A percentile compares a stretch with the other conserved stretches of the same genome.
phyloP scores from a whole-genome alignment of 768 basidiomycete genomes.

The Chalciporus pseudorubinellus region DNA sequence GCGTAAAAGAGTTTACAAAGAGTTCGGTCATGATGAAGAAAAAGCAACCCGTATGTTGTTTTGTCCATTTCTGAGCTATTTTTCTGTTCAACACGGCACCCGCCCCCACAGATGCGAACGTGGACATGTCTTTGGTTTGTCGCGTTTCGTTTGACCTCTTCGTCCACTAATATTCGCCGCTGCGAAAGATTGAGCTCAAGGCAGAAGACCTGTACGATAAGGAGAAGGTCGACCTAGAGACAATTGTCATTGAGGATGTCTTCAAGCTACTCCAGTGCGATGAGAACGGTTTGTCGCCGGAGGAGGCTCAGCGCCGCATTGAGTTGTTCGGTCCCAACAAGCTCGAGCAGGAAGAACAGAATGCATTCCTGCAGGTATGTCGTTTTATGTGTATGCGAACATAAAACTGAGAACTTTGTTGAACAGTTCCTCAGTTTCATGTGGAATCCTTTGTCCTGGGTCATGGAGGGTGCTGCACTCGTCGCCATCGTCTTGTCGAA shows the following conservation, averaged over 20 bases:
- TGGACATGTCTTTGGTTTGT: conserved; percentile 77
- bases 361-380: conserved; percentile 79
- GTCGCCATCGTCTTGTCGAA: conserved; percentile 97
- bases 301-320: conserved; percentile 80
- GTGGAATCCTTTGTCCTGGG: conserved; percentile 99
- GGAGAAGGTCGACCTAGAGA: conserved; percentile 99
- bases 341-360: conserved; percentile 87
- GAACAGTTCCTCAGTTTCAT: conserved; percentile 88
- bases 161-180: background rate
- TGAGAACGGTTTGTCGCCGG: conserved; percentile 69
- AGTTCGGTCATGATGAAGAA: conserved; percentile 71
- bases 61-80: background rate
- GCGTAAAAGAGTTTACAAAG: conserved; percentile 85
- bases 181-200: conserved; percentile 71
- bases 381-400: background rate
- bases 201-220: conserved; percentile 96
- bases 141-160: conserved; percentile 1
- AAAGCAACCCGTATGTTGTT: conserved; percentile 62
- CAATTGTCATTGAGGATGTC: conserved; percentile 94
- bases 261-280: conserved; percentile 93
- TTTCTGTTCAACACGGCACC: background rate
- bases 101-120: conserved; percentile 64
- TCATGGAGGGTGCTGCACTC: conserved; percentile 96
- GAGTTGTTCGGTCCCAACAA: conserved; percentile 97
- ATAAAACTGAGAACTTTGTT: background rate